Percentiles rank a stretch among this genome's conserved stretches.
Evolutionary conservation across 2,329 filamentous ascomycete genomes (phyloP).

Genomic region (Bipolaris oryzae): DNA sequence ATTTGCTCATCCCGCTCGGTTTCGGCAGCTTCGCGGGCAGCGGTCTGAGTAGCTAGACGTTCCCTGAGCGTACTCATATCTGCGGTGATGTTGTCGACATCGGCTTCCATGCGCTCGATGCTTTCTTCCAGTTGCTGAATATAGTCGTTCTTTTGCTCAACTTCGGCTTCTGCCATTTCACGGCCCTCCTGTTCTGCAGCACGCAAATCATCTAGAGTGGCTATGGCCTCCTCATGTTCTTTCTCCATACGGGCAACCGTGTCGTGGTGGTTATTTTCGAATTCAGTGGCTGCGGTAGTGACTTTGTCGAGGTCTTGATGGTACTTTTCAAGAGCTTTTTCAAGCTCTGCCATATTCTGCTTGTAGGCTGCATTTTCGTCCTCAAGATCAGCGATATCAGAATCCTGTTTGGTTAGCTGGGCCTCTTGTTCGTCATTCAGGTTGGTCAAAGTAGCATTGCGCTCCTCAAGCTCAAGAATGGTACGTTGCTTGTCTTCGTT

Average conservation of each 20-base stretch:
- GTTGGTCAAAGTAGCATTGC: constrained; percentile 30
- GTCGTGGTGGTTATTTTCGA: constrained; percentile 49
- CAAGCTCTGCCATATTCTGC: constrained; percentile 42
- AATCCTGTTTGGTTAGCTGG: constrained; percentile 39
- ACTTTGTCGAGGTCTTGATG: constrained; percentile 48
- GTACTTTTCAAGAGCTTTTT: constrained; percentile 48
- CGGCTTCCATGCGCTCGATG: constrained; percentile 45
- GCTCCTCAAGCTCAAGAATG: constrained; percentile 48
- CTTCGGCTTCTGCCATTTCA: constrained; percentile 48
- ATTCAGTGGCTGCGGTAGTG: constrained; percentile 45
- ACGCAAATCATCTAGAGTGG: constrained; percentile 47
- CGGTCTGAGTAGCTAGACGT: constrained; percentile 43
- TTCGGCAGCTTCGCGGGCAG: constrained; percentile 44
- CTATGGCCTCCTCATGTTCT: constrained; percentile 46
- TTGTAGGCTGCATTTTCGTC: constrained; percentile 25
- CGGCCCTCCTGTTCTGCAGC: constrained; percentile 47
- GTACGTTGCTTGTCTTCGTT: constrained; percentile 48
- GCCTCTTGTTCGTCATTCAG: constrained; percentile 44
- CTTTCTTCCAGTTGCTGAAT: constrained; percentile 50
- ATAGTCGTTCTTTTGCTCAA: constrained; percentile 45
- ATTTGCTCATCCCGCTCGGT: constrained; percentile 47
- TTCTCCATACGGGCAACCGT: constrained; percentile 48
- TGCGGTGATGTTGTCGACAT: constrained; percentile 41
- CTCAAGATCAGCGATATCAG: constrained; percentile 35
- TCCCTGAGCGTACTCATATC: constrained; percentile 44